phyloP scores from a whole-genome alignment of 176 grass and related monocot species.

The Alopecurus myosuroides region DNA sequence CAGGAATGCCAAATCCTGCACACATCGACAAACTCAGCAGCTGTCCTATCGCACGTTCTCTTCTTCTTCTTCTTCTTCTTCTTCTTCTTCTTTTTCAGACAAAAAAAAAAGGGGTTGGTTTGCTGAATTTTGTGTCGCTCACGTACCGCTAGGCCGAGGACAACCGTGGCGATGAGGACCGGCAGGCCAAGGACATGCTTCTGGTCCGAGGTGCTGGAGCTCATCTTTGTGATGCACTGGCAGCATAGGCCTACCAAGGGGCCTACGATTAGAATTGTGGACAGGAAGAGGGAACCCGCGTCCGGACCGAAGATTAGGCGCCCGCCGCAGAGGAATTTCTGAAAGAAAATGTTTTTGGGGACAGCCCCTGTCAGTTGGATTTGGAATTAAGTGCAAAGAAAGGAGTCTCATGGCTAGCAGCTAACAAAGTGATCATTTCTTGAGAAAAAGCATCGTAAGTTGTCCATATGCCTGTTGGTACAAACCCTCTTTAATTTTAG shows the following conservation, averaged over 20 bases:
- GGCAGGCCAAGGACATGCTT: constrained; percentile 54
- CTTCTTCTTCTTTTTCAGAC: neutral
- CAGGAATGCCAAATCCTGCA: constrained; percentile 61
- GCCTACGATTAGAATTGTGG: constrained; percentile 48
- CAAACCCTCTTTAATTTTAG: neutral
- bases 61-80: neutral
- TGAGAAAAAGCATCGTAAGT: neutral
- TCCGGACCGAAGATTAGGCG: constrained; percentile 92
- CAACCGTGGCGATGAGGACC: constrained; percentile 33
- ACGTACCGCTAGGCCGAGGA: constrained; percentile 41
- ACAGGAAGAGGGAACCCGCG: constrained; percentile 57
- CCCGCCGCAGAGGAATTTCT: constrained; percentile 87
- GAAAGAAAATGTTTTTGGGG: neutral
- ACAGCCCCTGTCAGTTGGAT: neutral
- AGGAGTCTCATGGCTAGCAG: neutral
- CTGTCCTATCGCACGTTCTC: neutral
- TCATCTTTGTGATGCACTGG: constrained; percentile 68
- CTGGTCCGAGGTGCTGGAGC: neutral
- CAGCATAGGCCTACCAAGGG: constrained; percentile 54
- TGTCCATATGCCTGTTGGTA: neutral
- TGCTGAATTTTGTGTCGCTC: neutral
- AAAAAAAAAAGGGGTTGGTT: neutral
- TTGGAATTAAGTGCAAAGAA: neutral
- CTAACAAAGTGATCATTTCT: neutral
- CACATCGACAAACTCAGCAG: neutral